Conservation (phyloP, 2,329 filamentous ascomycete species). For the Alternaria tenuissima region DNA sequence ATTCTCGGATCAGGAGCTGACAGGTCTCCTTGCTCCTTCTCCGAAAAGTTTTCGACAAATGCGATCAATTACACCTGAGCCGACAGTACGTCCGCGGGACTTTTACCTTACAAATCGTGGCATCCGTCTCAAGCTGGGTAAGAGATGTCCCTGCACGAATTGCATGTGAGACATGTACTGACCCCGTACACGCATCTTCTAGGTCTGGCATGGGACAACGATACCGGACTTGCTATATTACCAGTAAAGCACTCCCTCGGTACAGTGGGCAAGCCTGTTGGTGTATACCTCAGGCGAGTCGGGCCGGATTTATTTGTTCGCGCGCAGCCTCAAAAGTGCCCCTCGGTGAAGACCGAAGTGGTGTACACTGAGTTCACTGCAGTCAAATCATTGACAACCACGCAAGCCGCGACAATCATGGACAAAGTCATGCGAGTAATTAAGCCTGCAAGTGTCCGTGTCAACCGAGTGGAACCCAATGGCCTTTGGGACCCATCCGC, state of each 20-base stretch:
- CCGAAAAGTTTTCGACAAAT: conserved; percentile 11
- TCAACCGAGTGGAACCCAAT: conserved; percentile 6
- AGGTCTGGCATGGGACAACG: conserved; percentile 10
- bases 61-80: conserved; percentile 5
- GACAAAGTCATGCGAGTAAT: conserved; percentile 2
- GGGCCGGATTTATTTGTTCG: conserved; percentile 11
- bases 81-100: conserved; percentile 8
- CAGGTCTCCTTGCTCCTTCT: conserved; percentile 8
- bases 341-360: conserved; percentile 1
- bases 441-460: background rate
- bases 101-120: conserved; percentile 15
- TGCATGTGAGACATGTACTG: no score
- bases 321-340: conserved; percentile 6
- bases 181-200: no score
- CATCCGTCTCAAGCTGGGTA: conserved; percentile 6
- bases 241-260: conserved; percentile 15
- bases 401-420: conserved; percentile 2
- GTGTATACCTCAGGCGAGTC: conserved; percentile 10
- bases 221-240: conserved; percentile 13
- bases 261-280: background rate
- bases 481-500: conserved; percentile 6
- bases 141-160: no score
- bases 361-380: conserved; percentile 10
- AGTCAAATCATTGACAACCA: background rate
- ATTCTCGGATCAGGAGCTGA: conserved; percentile 6